These are phyloP conservation scores for Danielozyma ontarioensis DNA, from an alignment of 805 yeast genomes.

Conservation along the genomic window DNA sequence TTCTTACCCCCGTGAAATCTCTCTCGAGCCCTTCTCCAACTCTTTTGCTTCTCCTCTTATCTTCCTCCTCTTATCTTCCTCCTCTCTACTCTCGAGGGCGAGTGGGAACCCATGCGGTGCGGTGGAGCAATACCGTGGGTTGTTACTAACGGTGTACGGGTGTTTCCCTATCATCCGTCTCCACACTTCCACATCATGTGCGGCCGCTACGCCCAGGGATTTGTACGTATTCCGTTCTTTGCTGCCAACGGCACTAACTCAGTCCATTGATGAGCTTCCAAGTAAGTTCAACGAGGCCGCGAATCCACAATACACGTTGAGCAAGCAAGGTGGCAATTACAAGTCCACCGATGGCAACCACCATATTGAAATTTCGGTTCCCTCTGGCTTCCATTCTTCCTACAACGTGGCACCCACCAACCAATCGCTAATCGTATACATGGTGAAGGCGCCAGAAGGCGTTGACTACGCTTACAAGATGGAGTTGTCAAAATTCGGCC, in stretches of 20 bases:
- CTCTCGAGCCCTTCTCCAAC: too few relatives aligned
- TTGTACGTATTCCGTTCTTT: not conserved
- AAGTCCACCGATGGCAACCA: slow-evolving; percentile 3
- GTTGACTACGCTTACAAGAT: slow-evolving; percentile 13
- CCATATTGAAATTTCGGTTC: slow-evolving; percentile 2
- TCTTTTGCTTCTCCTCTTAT: too few relatives aligned
- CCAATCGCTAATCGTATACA: slow-evolving; percentile 37
- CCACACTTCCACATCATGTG: not conserved
- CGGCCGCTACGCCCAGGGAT: not conserved
- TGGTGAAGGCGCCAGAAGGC: slow-evolving; percentile 5
- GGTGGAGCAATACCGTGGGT: too few relatives aligned
- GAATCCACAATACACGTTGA: too few relatives aligned
- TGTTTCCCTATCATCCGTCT: too few relatives aligned
- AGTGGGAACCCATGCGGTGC: too few relatives aligned
- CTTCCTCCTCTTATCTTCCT: too few relatives aligned
- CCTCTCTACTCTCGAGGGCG: too few relatives aligned
- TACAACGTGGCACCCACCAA: slow-evolving; percentile 64
- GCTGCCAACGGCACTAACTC: not conserved
- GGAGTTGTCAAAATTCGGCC: slow-evolving; percentile 74
- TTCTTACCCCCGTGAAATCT: too few relatives aligned
- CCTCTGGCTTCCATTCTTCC: slow-evolving; percentile 24
- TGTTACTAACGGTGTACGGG: too few relatives aligned
- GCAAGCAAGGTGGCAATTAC: too few relatives aligned
- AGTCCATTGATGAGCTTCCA: not conserved
- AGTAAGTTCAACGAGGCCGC: not conserved